phyloP scores from a whole-genome alignment of 2,329 filamentous ascomycete species.

The Clonostachys solani region DNA sequence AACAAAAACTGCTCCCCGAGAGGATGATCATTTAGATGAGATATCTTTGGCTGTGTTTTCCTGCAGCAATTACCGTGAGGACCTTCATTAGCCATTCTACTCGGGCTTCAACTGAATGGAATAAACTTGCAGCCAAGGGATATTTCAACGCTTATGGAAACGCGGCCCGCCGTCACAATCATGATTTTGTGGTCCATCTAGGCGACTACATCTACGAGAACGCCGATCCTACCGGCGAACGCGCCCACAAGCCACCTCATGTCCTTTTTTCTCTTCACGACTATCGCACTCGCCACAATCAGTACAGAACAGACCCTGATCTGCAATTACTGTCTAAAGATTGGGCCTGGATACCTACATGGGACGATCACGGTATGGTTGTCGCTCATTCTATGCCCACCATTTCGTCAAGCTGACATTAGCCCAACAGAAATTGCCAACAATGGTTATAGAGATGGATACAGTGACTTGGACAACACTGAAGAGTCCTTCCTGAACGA shows the following conservation, averaged over 20 bases:
- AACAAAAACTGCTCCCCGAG: conserved; percentile 64
- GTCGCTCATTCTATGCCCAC: conserved; percentile 9
- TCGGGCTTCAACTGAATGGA: background rate
- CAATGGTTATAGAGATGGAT: conserved; percentile 62
- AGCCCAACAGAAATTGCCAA: conserved; percentile 45
- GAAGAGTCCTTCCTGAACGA: conserved; percentile 59
- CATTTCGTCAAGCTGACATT: background rate
- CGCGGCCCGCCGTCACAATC: conserved; percentile 51
- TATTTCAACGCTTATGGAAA: conserved; percentile 61
- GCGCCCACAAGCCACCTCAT: conserved; percentile 17
- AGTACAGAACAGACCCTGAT: conserved; percentile 35
- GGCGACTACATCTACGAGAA: conserved; percentile 65
- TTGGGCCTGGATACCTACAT: conserved; percentile 39
- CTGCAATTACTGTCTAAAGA: conserved; percentile 32
- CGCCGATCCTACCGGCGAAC: conserved; percentile 14
- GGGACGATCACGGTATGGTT: conserved; percentile 47
- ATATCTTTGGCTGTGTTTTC: conserved; percentile 67
- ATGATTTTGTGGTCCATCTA: conserved; percentile 56
- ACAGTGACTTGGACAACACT: conserved; percentile 58
- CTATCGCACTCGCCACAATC: conserved; percentile 33
- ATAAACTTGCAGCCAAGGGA: conserved; percentile 21
- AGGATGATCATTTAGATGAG: conserved; percentile 48
- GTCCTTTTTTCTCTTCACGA: conserved; percentile 29
- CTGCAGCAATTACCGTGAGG: conserved; percentile 61
- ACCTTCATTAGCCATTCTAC: background rate